Percentiles rank a stretch among this genome's conserved stretches.
Conservation (phyloP, 345 rosid species). For the Euphorbia peplus region DNA sequence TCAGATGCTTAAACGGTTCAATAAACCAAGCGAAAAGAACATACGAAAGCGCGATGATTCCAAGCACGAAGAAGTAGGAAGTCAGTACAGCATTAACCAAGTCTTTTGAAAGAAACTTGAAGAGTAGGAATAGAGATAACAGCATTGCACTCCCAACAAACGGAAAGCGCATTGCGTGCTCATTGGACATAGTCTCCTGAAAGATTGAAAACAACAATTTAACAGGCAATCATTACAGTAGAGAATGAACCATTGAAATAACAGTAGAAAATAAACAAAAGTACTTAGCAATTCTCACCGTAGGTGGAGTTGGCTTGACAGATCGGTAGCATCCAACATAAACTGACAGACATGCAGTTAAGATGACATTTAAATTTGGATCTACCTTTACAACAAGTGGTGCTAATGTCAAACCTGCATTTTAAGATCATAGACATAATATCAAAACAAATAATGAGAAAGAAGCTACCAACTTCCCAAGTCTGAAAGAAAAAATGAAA, state of each 20-base stretch:
- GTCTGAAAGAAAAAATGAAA: not conserved
- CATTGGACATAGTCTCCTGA: conserved; percentile 97
- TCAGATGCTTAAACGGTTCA: not conserved
- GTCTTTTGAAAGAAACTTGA: conserved; percentile 94
- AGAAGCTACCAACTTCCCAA: not conserved
- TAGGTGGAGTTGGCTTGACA: conserved; percentile 90
- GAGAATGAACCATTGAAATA: not conserved
- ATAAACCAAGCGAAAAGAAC: conserved; percentile 34
- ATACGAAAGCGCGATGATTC: conserved; percentile 92
- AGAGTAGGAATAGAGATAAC: conserved; percentile 84
- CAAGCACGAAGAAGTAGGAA: conserved; percentile 89
- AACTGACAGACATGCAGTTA: conserved; percentile 89
- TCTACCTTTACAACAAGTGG: conserved; percentile 87
- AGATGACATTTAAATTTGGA: conserved; percentile 83
- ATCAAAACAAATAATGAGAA: not conserved
- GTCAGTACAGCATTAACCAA: conserved; percentile 95
- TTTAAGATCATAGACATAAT: not conserved
- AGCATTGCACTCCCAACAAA: conserved; percentile 98
- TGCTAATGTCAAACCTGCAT: conserved; percentile 82
- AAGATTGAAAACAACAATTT: conserved; percentile 16
- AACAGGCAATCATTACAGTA: conserved; percentile 6
- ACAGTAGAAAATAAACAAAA: not conserved
- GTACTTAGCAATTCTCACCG: conserved; percentile 41
- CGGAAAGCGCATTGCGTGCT: conserved; percentile 99
- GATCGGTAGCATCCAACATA: conserved; percentile 97